A percentile compares a stretch with the other conserved stretches of the same genome.
Evolutionary conservation across 169 alveolate genomes (phyloP).

Genomic region (Ichthyophthirius multifiliis): DNA sequence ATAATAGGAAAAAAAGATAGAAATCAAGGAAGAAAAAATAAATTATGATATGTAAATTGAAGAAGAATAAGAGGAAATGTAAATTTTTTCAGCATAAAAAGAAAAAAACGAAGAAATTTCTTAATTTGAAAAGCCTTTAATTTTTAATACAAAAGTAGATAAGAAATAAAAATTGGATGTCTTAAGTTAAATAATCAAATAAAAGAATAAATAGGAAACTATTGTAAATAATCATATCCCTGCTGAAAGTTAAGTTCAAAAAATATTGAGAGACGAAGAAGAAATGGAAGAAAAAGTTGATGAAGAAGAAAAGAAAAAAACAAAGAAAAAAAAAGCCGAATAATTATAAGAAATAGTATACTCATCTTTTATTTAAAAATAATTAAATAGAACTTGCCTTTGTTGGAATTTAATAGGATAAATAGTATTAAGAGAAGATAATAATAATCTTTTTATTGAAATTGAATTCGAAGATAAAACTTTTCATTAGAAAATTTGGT

Average conservation of each 20-base stretch:
- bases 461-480: neutral
- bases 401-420: neutral
- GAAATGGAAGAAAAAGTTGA: neutral
- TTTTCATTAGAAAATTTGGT: neutral
- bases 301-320: neutral
- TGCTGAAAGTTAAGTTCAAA: too few relatives aligned
- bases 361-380: neutral
- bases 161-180: neutral
- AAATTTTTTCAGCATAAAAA: too few relatives aligned
- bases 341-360: neutral
- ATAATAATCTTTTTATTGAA: neutral
- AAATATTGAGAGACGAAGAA: too few relatives aligned
- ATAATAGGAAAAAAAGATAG: neutral
- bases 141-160: neutral
- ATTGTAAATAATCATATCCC: too few relatives aligned
- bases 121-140: too few relatives aligned
- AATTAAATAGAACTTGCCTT: neutral
- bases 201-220: neutral
- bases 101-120: too few relatives aligned
- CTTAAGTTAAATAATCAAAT: neutral
- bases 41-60: neutral
- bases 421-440: neutral
- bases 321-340: neutral
- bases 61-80: neutral
- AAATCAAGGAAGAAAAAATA: neutral